phyloP scores from a whole-genome alignment of 345 rosid genomes.

The Acer yangbiense region DNA sequence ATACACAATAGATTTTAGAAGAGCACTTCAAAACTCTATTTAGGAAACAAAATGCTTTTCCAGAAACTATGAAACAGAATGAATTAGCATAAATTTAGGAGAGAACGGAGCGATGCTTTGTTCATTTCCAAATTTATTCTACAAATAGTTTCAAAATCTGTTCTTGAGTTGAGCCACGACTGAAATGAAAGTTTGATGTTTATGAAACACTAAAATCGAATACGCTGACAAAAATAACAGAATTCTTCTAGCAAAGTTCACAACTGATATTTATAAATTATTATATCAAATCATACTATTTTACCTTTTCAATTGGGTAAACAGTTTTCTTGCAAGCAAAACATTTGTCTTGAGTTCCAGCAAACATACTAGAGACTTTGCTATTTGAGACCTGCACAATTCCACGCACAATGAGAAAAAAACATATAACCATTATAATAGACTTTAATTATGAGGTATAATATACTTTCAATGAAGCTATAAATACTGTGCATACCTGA shows the following conservation, averaged over 20 bases:
- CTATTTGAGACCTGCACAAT: constrained; percentile 49
- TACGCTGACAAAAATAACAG: not conserved
- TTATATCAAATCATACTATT: not conserved
- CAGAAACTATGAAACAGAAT: not conserved
- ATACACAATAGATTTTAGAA: not conserved
- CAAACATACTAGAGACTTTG: constrained; percentile 66
- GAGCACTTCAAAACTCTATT: not conserved
- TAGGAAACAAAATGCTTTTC: not conserved
- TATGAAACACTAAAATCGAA: not conserved
- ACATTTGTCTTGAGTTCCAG: constrained; percentile 83
- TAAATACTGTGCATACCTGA: constrained; percentile 41
- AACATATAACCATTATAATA: not conserved
- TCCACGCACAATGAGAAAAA: not conserved
- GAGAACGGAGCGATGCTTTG: not conserved
- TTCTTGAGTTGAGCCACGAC: not conserved
- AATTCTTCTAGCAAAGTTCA: constrained; percentile 4
- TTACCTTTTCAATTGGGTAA: constrained; percentile 75
- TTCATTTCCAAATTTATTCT: not conserved
- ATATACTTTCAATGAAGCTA: not conserved
- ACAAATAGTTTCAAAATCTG: not conserved
- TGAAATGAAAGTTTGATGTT: not conserved
- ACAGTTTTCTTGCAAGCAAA: constrained; percentile 76
- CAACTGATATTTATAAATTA: not conserved
- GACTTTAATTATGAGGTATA: not conserved
- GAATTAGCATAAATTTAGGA: not conserved